Conservation (phyloP, 768 basidiomycete genomes). For the Megacollybia marginata region DNA sequence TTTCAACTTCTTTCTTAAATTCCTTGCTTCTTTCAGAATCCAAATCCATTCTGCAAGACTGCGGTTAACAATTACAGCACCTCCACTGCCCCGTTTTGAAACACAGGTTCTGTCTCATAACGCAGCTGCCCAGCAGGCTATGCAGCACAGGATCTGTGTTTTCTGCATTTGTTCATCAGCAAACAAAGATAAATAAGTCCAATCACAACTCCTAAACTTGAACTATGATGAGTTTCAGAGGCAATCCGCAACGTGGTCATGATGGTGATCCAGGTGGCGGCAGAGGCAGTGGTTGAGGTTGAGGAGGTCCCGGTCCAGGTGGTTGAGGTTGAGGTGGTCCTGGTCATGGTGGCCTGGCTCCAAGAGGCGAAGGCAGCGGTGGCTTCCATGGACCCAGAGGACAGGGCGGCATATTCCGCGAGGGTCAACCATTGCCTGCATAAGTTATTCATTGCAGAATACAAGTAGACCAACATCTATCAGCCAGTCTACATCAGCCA, state of each 20-base stretch:
- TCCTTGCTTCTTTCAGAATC: too few species aligned
- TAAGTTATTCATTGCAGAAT: slow-evolving; percentile 19
- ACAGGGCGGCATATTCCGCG: slow-evolving; percentile 26
- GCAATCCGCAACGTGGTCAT: not conserved
- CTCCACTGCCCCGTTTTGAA: too few species aligned
- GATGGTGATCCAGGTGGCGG: slow-evolving; percentile 15
- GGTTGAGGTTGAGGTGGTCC: slow-evolving; percentile 9
- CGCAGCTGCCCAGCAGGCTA: too few species aligned
- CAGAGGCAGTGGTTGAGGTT: slow-evolving; percentile 17
- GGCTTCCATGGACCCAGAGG: slow-evolving; percentile 7
- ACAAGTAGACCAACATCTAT: not conserved
- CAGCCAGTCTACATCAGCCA: slow-evolving; percentile 1
- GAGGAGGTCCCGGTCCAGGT: slow-evolving; percentile 1
- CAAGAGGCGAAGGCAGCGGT: slow-evolving; percentile 4
- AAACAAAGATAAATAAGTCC: too few species aligned
- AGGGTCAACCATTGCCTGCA: slow-evolving; percentile 27
- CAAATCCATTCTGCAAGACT: too few species aligned
- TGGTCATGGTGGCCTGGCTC: slow-evolving; percentile 12
- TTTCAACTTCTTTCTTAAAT: too few species aligned
- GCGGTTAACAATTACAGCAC: too few species aligned
- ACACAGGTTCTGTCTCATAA: too few species aligned
- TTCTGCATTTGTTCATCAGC: too few species aligned
- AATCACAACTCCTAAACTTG: not conserved
- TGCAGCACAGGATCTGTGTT: too few species aligned
- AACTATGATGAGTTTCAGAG: slow-evolving; percentile 2